Evolutionary conservation across 2,329 filamentous ascomycete genomes (phyloP), one percentile per base, ranked within the genome.

Genomic region (Fusarium caatingaense): DNA sequence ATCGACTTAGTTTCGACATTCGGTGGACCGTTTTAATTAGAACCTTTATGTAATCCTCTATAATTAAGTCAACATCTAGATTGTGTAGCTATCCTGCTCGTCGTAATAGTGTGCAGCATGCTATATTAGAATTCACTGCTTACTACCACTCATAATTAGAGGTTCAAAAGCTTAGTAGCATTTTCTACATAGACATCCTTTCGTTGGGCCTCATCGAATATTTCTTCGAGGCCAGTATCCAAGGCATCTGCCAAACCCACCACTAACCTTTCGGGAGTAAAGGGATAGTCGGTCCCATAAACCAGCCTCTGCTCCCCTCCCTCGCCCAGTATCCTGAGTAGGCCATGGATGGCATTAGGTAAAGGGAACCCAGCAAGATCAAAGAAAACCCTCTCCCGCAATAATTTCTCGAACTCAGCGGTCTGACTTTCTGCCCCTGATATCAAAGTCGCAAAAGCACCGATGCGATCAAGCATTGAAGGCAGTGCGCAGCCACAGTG

Each of bases 281-380:
- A 59, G 0, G 56, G 56, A n/a, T 46, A 59, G 12, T 59, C 56
- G 6, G 56, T 59, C 15, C 56, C 56, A 23, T 59, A 59, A 4
- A 59, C 48, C 15, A 59, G 28, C 30, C 40, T 59, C 48, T 46
- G 8, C 10, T 59, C 56, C 25, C 48, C 56, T 4, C 41, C 48
- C 4, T 40, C 48, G 1, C 56, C 56, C 6, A 59, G 16, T 4
- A 59, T 40, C 12, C 48, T 45, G 0, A 54, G 30, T 2, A 59
- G 9, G 2, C 41, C 56, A 30, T 54, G 56, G 9, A 59, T 59
- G 9, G 48, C 40, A 20, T 59, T 54, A 1, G 48, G 56, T 2
- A 59, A 12, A 18, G 56, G 56, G 16, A 59, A 59, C 23, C 56
- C 56, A 13, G 56, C 48, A 2, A 59, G 8, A 8, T 59, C 48